Conservation (phyloP, 768 basidiomycete genomes). For the Tulasnella sp. region DNA sequence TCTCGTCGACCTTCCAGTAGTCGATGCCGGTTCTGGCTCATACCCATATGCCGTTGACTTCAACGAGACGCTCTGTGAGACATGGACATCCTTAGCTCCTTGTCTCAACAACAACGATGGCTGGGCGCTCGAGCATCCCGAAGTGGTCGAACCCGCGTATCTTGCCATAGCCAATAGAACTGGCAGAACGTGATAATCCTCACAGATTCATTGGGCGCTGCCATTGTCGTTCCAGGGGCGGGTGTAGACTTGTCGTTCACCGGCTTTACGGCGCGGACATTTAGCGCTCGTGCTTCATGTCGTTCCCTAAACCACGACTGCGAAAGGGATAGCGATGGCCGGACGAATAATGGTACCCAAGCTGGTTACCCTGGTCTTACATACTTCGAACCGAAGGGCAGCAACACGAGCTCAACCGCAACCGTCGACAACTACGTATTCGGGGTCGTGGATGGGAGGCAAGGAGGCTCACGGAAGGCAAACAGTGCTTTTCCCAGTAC, state of each 20-base stretch:
- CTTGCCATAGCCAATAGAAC: neutral
- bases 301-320: neutral
- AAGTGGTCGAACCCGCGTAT: neutral
- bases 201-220: neutral
- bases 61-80: neutral
- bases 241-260: neutral
- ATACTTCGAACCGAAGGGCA: neutral
- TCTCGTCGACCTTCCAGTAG: neutral
- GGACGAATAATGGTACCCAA: neutral
- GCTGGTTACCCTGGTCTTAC: neutral
- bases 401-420: neutral
- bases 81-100: neutral
- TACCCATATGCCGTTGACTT: neutral
- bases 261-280: neutral
- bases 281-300: neutral
- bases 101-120: neutral
- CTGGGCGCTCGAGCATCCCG: neutral
- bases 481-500: too few species aligned
- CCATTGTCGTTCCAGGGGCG: neutral
- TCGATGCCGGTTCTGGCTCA: neutral
- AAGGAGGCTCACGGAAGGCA: neutral
- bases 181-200: neutral
- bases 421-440: neutral
- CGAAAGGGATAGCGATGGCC: neutral
- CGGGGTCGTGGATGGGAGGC: neutral